A percentile compares a stretch with the other conserved stretches of the same genome.
Evolutionary conservation across 768 basidiomycete species (phyloP).

Genomic region (Suillus occidentalis): DNA sequence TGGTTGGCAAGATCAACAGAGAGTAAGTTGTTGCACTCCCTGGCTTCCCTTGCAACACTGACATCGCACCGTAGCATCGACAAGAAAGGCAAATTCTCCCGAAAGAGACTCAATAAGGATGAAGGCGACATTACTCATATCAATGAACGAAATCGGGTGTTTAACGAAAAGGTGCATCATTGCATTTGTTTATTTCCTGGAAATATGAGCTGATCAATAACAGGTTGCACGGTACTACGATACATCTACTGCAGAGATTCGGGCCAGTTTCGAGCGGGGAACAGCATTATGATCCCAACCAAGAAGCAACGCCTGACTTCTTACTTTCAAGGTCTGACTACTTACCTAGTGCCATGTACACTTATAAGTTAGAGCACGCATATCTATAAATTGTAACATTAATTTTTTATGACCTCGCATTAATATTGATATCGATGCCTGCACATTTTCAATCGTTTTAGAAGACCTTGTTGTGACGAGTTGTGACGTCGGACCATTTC

Average conservation of each 20-base stretch:
- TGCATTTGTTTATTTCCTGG: neutral
- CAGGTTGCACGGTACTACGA: slow-evolving; percentile 94
- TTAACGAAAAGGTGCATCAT: slow-evolving; percentile 86
- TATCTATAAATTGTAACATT: neutral
- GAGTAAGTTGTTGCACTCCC: slow-evolving; percentile 60
- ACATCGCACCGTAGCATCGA: slow-evolving; percentile 59
- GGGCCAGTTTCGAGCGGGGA: slow-evolving; percentile 96
- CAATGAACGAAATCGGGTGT: slow-evolving; percentile 96
- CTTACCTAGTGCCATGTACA: neutral
- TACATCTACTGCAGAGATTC: slow-evolving; percentile 95
- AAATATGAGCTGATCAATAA: slow-evolving; percentile 6
- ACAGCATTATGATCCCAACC: slow-evolving; percentile 63
- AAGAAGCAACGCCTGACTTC: neutral
- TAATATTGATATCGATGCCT: neutral
- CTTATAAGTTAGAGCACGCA: neutral
- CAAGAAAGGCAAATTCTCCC: slow-evolving; percentile 86
- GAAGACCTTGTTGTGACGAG: neutral
- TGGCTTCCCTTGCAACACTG: neutral
- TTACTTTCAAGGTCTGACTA: neutral
- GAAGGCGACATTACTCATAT: slow-evolving; percentile 98
- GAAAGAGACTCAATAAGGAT: slow-evolving; percentile 87
- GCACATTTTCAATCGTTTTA: neutral
- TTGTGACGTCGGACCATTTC: neutral
- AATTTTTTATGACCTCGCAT: neutral
- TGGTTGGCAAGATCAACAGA: slow-evolving; percentile 87